Conservation (phyloP, 345 rosid species). For the Cardiospermum halicacabum region DNA sequence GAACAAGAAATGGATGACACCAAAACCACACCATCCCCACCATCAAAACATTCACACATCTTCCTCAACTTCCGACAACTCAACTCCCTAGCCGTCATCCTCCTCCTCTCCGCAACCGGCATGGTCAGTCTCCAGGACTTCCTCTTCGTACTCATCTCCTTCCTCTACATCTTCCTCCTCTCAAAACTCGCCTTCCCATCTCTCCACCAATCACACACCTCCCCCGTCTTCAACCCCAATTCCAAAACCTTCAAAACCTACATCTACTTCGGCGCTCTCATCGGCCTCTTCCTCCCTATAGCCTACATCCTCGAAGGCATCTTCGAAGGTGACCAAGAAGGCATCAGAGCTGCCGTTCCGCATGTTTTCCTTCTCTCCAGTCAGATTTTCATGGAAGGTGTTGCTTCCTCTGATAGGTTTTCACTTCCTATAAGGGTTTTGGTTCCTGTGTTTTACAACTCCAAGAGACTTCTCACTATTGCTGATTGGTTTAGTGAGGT, state of each 20-base stretch:
- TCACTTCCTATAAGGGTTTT: slow-evolving; percentile 68
- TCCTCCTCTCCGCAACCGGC: slow-evolving; percentile 64
- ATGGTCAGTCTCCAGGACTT: slow-evolving; percentile 56
- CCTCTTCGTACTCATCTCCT: slow-evolving; percentile 43
- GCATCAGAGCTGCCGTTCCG: slow-evolving; percentile 70
- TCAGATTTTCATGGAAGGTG: slow-evolving; percentile 89
- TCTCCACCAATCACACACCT: slow-evolving; percentile 24
- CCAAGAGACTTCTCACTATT: slow-evolving; percentile 56
- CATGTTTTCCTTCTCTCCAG: slow-evolving; percentile 72
- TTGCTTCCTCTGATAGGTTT: slow-evolving; percentile 51
- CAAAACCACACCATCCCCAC: slow-evolving; percentile 14
- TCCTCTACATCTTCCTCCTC: slow-evolving; percentile 62
- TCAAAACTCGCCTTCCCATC: slow-evolving; percentile 53
- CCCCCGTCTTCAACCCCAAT: slow-evolving; percentile 34
- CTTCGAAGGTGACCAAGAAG: slow-evolving; percentile 61
- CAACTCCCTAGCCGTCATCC: slow-evolving; percentile 50
- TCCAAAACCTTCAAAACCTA: slow-evolving; percentile 45
- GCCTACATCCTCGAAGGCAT: slow-evolving; percentile 72
- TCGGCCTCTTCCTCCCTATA: slow-evolving; percentile 66
- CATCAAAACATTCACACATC: neutral
- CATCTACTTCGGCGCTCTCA: slow-evolving; percentile 38
- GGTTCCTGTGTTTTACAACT: slow-evolving; percentile 75
- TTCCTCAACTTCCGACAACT: slow-evolving; percentile 57
- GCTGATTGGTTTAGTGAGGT: slow-evolving; percentile 65
- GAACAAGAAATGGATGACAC: slow-evolving; percentile 30